Evolutionary conservation across 805 yeast genomes (phyloP).

Genomic region (Candida broadrunensis): DNA sequence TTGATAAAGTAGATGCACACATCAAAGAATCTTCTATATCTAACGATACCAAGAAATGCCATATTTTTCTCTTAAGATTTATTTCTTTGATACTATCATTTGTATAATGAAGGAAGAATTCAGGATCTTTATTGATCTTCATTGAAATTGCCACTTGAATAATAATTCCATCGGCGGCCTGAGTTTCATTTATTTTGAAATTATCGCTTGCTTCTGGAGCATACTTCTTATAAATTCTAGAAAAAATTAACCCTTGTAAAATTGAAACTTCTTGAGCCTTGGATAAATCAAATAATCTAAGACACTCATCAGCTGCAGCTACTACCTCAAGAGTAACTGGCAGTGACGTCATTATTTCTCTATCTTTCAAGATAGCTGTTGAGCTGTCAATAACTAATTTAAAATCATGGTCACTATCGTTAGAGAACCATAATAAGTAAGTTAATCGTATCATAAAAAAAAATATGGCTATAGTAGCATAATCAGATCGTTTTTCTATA

Average conservation of each 20-base stretch:
- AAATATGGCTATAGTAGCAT: slow-evolving; percentile 12
- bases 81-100: slow-evolving; percentile 20
- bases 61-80: slow-evolving; percentile 55
- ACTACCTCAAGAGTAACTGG: slow-evolving; percentile 13
- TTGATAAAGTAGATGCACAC: slow-evolving; percentile 44
- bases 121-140: slow-evolving; percentile 35
- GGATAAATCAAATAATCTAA: slow-evolving; percentile 14
- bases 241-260: slow-evolving; percentile 43
- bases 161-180: slow-evolving; percentile 14
- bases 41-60: slow-evolving; percentile 48
- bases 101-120: slow-evolving; percentile 11
- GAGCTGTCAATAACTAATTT: neutral
- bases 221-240: slow-evolving; percentile 38
- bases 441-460: slow-evolving; percentile 11
- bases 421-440: slow-evolving; percentile 8
- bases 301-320: slow-evolving; percentile 14
- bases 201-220: slow-evolving; percentile 19
- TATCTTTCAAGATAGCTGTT: neutral
- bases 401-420: neutral
- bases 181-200: slow-evolving; percentile 12
- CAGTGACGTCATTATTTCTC: neutral
- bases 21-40: slow-evolving; percentile 45
- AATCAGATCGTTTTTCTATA: slow-evolving; percentile 10
- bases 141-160: slow-evolving; percentile 28
- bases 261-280: slow-evolving; percentile 41